Evolutionary conservation across 192 early-diverging fungal species (phyloP).

Genomic region (Coemansia furcata): DNA sequence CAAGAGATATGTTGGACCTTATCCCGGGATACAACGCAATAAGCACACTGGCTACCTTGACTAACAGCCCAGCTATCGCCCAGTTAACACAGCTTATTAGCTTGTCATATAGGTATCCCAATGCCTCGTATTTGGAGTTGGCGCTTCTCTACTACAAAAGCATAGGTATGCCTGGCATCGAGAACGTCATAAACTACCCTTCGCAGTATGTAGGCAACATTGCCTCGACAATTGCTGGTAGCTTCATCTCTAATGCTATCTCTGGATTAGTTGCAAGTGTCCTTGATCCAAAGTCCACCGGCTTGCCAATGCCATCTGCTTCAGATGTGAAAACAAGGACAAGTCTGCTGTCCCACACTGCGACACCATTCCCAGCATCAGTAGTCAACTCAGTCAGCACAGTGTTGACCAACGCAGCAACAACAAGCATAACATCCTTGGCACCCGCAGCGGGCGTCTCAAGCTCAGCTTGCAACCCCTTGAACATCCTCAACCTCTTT

Average conservation of each 20-base stretch:
- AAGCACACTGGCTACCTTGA: background rate
- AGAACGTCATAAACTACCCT: conserved; percentile 11
- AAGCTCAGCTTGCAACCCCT: background rate
- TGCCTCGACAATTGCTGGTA: conserved; percentile 28
- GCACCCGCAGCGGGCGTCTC: background rate
- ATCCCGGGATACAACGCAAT: conserved; percentile 15
- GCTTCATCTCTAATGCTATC: conserved; percentile 37
- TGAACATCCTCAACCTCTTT: background rate
- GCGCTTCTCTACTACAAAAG: conserved; percentile 26
- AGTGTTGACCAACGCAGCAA: background rate
- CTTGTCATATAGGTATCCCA: conserved; percentile 29
- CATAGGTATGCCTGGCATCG: conserved; percentile 36
- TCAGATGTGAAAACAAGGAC: background rate
- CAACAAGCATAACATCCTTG: background rate
- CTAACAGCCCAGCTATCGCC: conserved; percentile 10
- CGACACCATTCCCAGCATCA: background rate
- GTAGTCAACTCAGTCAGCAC: background rate
- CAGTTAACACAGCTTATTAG: conserved; percentile 17
- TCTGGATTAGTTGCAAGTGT: conserved; percentile 6
- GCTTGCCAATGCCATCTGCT: background rate
- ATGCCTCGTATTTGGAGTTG: conserved; percentile 27
- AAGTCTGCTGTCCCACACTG: background rate
- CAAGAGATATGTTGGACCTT: conserved; percentile 8
- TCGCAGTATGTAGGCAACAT: conserved; percentile 31
- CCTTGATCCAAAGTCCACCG: conserved; percentile 4